phyloP scores from a whole-genome alignment of 1,284 basidiomycete species.

The Athelia sp. region DNA sequence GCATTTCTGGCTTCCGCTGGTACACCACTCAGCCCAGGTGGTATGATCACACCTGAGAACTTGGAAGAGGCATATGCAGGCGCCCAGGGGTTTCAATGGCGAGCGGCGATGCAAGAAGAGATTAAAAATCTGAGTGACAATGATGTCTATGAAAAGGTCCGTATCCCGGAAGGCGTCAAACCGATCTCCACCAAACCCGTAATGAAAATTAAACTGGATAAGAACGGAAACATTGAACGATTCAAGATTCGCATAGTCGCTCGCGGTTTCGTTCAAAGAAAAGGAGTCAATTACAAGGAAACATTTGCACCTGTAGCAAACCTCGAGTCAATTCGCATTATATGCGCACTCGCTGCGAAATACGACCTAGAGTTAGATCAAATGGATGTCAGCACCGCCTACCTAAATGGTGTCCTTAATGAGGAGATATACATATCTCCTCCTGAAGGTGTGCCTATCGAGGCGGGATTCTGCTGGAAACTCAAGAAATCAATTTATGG shows the following conservation, averaged over 20 bases:
- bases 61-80: neutral
- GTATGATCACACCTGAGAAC: neutral
- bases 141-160: slow-evolving; percentile 6
- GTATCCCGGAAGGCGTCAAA: slow-evolving; percentile 6
- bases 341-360: slow-evolving; percentile 25
- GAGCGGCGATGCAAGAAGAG: slow-evolving; percentile 17
- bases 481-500: slow-evolving; percentile 23
- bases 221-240: slow-evolving; percentile 23
- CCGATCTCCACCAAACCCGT: slow-evolving; percentile 24
- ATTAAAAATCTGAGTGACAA: slow-evolving; percentile 13
- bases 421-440: slow-evolving; percentile 29
- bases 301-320: slow-evolving; percentile 33
- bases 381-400: slow-evolving; percentile 29
- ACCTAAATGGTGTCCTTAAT: slow-evolving; percentile 20
- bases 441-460: slow-evolving; percentile 22
- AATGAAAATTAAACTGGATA: slow-evolving; percentile 33
- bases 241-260: slow-evolving; percentile 34
- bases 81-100: slow-evolving; percentile 10
- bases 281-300: slow-evolving; percentile 35
- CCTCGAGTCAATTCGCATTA: slow-evolving; percentile 22
- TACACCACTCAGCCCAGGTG: neutral
- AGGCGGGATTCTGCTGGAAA: slow-evolving; percentile 13
- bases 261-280: slow-evolving; percentile 35
- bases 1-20: neutral
- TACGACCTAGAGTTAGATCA: slow-evolving; percentile 25